phyloP scores from a whole-genome alignment of 345 rosid genomes.

The Limnanthes douglasii region DNA sequence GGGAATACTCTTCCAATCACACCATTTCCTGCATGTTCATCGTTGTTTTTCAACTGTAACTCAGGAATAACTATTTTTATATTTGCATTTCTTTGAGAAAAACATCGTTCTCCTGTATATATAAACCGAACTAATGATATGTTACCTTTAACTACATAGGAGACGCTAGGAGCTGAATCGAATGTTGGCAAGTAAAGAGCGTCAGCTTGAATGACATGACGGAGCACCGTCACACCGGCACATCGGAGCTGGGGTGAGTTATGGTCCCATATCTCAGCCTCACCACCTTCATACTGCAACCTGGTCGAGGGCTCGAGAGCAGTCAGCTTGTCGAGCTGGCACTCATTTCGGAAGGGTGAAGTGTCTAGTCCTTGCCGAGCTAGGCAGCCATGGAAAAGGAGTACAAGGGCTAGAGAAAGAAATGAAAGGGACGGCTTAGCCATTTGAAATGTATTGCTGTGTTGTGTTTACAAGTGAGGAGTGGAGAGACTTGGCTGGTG shows the following conservation, averaged over 20 bases:
- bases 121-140: background rate
- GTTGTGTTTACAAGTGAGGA: too few species aligned
- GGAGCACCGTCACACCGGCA: constrained; percentile 29
- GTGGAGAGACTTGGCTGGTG: too few species aligned
- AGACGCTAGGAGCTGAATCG: constrained; percentile 22
- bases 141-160: constrained; percentile 31
- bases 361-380: too few species aligned
- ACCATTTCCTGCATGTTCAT: constrained; percentile 30
- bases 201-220: constrained; percentile 23
- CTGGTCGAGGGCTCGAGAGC: constrained; percentile 29
- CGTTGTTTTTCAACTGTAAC: too few species aligned
- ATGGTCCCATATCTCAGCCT: constrained; percentile 36
- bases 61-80: background rate
- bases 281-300: constrained; percentile 32
- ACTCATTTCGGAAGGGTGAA: constrained; percentile 23
- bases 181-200: constrained; percentile 46
- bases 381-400: too few species aligned
- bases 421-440: too few species aligned
- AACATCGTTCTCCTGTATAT: too few species aligned
- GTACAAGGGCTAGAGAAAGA: too few species aligned
- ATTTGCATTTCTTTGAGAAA: background rate
- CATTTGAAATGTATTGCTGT: too few species aligned
- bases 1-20: constrained; percentile 22
- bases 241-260: constrained; percentile 40
- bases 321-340: constrained; percentile 29